Conservation (phyloP, 495 filamentous ascomycete genomes). For the Aspergillus diversus region DNA sequence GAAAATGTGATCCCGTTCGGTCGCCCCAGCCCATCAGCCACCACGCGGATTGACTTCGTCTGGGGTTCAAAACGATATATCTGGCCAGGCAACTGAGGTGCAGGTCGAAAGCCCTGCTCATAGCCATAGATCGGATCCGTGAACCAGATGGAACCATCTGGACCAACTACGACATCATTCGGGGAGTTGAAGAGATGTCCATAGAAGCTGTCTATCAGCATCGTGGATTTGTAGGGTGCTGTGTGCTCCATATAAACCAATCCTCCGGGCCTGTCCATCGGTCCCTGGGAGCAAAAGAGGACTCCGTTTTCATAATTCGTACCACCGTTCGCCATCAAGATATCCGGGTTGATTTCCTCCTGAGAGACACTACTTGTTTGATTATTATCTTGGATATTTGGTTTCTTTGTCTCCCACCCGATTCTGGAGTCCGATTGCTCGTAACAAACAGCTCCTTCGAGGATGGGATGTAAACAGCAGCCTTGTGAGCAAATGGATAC, state of each 20-base stretch:
- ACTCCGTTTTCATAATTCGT: slow-evolving; percentile 46
- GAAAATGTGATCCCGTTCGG: slow-evolving; percentile 64
- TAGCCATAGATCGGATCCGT: slow-evolving; percentile 65
- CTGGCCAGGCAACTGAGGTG: slow-evolving; percentile 54
- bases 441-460: slow-evolving; percentile 61
- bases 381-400: slow-evolving; percentile 38
- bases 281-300: slow-evolving; percentile 58
- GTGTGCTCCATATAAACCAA: slow-evolving; percentile 51
- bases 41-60: slow-evolving; percentile 51
- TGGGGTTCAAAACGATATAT: slow-evolving; percentile 57
- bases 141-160: slow-evolving; percentile 63
- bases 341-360: slow-evolving; percentile 30
- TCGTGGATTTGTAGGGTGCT: slow-evolving; percentile 25
- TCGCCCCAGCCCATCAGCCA: slow-evolving; percentile 59
- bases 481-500: slow-evolving; percentile 62
- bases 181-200: slow-evolving; percentile 65
- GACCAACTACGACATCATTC: slow-evolving; percentile 58
- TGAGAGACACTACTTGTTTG: slow-evolving; percentile 21
- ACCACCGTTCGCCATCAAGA: slow-evolving; percentile 61
- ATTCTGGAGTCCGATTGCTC: slow-evolving; percentile 41
- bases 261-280: slow-evolving; percentile 46
- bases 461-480: slow-evolving; percentile 55
- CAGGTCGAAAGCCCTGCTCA: slow-evolving; percentile 58
- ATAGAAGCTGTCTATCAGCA: slow-evolving; percentile 50
- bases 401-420: slow-evolving; percentile 26